Evolutionary conservation across 2,329 filamentous ascomycete species (phyloP).

Genomic region (Curvularia sp.): DNA sequence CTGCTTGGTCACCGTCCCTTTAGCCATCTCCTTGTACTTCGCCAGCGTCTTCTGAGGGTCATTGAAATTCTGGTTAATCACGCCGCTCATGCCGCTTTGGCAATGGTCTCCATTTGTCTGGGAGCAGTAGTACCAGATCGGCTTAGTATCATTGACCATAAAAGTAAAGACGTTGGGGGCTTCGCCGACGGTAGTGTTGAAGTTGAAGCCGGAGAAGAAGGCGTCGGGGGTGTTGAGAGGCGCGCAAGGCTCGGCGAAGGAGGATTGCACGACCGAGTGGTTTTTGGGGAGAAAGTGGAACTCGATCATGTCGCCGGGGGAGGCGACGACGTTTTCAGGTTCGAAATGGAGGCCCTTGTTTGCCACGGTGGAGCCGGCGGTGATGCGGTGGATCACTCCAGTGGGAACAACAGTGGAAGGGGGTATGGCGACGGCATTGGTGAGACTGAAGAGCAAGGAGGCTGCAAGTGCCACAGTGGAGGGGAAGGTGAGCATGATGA

Average conservation of each 20-base stretch:
- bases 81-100: slow-evolving; percentile 74
- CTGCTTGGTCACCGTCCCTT: slow-evolving; percentile 31
- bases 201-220: slow-evolving; percentile 70
- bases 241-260: slow-evolving; percentile 72
- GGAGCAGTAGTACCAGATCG: slow-evolving; percentile 81
- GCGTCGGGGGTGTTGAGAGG: slow-evolving; percentile 62
- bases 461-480: slow-evolving; percentile 30
- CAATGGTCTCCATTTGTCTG: slow-evolving; percentile 70
- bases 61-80: slow-evolving; percentile 65
- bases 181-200: slow-evolving; percentile 53
- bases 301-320: slow-evolving; percentile 50
- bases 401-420: slow-evolving; percentile 21
- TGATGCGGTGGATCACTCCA: slow-evolving; percentile 40
- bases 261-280: slow-evolving; percentile 79
- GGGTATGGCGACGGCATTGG: slow-evolving; percentile 23
- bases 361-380: slow-evolving; percentile 34
- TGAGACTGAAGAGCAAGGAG: slow-evolving; percentile 31
- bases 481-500: slow-evolving; percentile 36
- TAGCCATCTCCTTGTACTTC: slow-evolving; percentile 39
- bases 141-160: slow-evolving; percentile 69
- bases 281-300: slow-evolving; percentile 64
- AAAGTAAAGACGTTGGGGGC: slow-evolving; percentile 66
- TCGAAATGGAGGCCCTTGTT: slow-evolving; percentile 44
- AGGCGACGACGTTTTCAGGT: slow-evolving; percentile 44
- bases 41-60: slow-evolving; percentile 33